phyloP scores from a whole-genome alignment of 2,329 filamentous ascomycete species.

The Pseudodiploospora longispora region DNA sequence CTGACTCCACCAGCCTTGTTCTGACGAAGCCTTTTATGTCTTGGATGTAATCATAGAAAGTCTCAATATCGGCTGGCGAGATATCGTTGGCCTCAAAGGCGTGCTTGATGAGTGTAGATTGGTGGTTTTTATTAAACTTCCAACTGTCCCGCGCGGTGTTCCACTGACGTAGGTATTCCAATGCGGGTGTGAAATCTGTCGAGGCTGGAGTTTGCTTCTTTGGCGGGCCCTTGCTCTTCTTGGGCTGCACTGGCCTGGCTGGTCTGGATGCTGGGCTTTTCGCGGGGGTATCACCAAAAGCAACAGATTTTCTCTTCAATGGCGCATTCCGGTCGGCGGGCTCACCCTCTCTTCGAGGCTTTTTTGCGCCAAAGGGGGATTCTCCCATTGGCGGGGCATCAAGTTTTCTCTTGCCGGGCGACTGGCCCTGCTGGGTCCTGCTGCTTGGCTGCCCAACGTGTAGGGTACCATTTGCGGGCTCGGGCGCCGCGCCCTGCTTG shows the following conservation, averaged over 20 bases:
- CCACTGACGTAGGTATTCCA: constrained; percentile 73
- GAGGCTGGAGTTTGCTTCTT: constrained; percentile 31
- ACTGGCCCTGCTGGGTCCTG: constrained; percentile 24
- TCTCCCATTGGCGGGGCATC: constrained; percentile 24
- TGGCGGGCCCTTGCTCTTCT: constrained; percentile 29
- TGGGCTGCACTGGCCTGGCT: constrained; percentile 20
- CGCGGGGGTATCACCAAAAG: constrained; percentile 37
- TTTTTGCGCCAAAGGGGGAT: constrained; percentile 25
- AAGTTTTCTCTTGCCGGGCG: constrained; percentile 30
- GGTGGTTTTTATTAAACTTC: constrained; percentile 96
- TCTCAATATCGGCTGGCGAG: constrained; percentile 58
- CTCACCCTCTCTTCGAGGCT: constrained; percentile 23
- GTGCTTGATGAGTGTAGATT: constrained; percentile 78
- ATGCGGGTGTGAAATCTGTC: constrained; percentile 51
- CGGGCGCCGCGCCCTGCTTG: constrained; percentile 32
- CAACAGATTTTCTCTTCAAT: constrained; percentile 39
- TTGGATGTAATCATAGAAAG: constrained; percentile 68
- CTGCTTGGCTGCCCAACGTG: constrained; percentile 30
- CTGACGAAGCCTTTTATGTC: constrained; percentile 71
- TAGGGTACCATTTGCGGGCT: constrained; percentile 21
- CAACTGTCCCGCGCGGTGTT: constrained; percentile 61
- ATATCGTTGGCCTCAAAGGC: constrained; percentile 65
- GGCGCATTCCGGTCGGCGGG: constrained; percentile 17
- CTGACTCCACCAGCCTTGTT: constrained; percentile 58
- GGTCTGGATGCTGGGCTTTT: constrained; percentile 20